These are phyloP conservation scores for Populus hybrid DNA, from an alignment of 441 rosid species.

Conservation along the genomic window DNA sequence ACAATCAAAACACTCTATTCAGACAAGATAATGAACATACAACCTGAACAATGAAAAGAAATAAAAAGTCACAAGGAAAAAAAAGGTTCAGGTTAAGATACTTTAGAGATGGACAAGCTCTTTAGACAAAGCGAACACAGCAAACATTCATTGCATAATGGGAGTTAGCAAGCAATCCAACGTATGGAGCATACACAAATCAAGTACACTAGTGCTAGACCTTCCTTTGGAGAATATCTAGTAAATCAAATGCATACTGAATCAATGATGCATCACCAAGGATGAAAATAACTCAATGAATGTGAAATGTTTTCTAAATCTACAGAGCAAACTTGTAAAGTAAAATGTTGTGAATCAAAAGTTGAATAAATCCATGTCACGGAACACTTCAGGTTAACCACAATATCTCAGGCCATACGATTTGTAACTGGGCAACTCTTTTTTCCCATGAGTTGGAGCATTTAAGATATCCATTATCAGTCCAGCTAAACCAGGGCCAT, in stretches of 20 bases:
- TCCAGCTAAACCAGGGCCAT: no score
- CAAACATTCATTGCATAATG: not conserved
- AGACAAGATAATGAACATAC: not conserved
- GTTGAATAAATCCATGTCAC: not conserved
- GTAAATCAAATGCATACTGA: no score
- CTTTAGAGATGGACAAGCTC: not conserved
- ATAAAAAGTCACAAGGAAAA: not conserved
- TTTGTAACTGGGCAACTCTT: not conserved
- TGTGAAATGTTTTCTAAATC: no score
- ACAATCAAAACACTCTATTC: not conserved
- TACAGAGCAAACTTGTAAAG: no score
- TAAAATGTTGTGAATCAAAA: no score
- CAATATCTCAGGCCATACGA: not conserved
- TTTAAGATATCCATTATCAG: not conserved
- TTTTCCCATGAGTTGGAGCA: not conserved
- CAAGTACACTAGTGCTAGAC: not conserved
- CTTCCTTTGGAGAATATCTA: no score
- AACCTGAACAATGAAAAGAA: not conserved
- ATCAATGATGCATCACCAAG: no score
- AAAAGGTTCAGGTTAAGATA: not conserved
- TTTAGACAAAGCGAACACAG: not conserved
- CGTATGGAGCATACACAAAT: not conserved
- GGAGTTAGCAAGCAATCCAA: not conserved
- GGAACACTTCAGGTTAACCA: not conserved
- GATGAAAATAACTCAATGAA: no score